Base-by-base conservation (phyloP, 306 rosid genomes). In the Begonia loranthoides region DNA sequence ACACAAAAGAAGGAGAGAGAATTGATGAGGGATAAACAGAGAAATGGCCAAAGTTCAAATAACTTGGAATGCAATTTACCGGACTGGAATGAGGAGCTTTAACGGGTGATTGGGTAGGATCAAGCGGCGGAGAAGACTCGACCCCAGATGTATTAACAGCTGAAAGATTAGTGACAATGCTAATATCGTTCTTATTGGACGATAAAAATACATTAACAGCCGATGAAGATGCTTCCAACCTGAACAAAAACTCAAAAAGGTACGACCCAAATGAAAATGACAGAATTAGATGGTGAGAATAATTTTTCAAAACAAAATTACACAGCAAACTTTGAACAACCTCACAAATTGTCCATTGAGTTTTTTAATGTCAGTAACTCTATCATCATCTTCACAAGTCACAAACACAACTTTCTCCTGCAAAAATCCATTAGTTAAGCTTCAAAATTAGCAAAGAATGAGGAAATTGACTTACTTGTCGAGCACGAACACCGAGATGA, bases 401-500 rank as follows among this genome's bases (percentile, higher is more conserved):
- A 90, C 97, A 38, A 90, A 82, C 48, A 80, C 86, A 41, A 90
- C 95, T 67, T 85, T 90, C 74, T 90, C 97, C 95, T 90, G 80
- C 56, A 75, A 51, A 64, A 28, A 45, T 41, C 16, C 21, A 55
- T 22, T 50, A n/a, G 17, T 24, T 21, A 48, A 64, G 15, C 22
- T 53, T 50, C 62, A n/a, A 49, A 45, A 44, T 14, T 12, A 11
- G 45, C 22, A 62, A 41, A 16, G 45, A 47, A 10, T 12, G 48
- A 62, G 67, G 70, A 58, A 67, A 15, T 46, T 33, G 61, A 75
- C 79, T 70, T 74, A 71, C 97, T 74, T 90, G 97, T 19, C 97
- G 81, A 36, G 97, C 97, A 69, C 97, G 73, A 66, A 90, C 94
- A 64, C 95, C 97, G 44, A 90, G 95, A 80, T 85, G 97, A n/a